A percentile compares a stretch with the other conserved stretches of the same genome.
These are phyloP conservation scores for Xylariaceae sp. DNA, from an alignment of 2,329 filamentous ascomycete genomes.

Conservation along the genomic window DNA sequence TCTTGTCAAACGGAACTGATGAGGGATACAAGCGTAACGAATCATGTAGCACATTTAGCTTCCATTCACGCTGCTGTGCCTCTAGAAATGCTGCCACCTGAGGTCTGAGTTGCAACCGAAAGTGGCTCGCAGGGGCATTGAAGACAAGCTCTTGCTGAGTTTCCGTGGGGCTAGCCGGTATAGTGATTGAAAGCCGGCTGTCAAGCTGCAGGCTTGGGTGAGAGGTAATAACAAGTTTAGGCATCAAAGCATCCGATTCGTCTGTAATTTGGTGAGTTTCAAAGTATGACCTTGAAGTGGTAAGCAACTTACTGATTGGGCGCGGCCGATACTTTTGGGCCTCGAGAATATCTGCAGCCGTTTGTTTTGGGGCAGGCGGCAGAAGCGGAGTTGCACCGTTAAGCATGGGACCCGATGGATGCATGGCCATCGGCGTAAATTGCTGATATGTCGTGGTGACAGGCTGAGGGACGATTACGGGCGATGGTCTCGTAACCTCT, in stretches of 20 bases:
- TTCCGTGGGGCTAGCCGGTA: slow-evolving; percentile 67
- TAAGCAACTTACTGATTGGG: slow-evolving; percentile 33
- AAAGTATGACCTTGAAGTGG: neutral
- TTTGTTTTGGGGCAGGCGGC: slow-evolving; percentile 30
- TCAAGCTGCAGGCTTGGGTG: slow-evolving; percentile 68
- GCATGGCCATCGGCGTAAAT: slow-evolving; percentile 28
- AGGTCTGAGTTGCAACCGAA: slow-evolving; percentile 71
- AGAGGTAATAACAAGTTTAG: slow-evolving; percentile 32
- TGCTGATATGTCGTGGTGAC: slow-evolving; percentile 36
- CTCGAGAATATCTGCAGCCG: slow-evolving; percentile 38
- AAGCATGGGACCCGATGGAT: slow-evolving; percentile 14
- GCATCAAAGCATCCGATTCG: slow-evolving; percentile 36
- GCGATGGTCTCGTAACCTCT: slow-evolving; percentile 38
- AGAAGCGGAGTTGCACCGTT: slow-evolving; percentile 30
- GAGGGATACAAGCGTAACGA: slow-evolving; percentile 59
- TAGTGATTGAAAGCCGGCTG: slow-evolving; percentile 62
- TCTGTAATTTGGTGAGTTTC: slow-evolving; percentile 27
- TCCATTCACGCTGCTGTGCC: slow-evolving; percentile 67
- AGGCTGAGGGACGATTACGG: slow-evolving; percentile 36
- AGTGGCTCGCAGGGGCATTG: slow-evolving; percentile 67
- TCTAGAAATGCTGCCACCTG: slow-evolving; percentile 65
- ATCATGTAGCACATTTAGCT: slow-evolving; percentile 74
- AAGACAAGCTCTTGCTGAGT: slow-evolving; percentile 74
- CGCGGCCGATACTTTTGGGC: slow-evolving; percentile 36
- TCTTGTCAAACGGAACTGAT: slow-evolving; percentile 55